Percentiles rank a stretch among this genome's conserved stretches.
Conservation (phyloP, 768 basidiomycete species). For the Leccinum longicurvipes region DNA sequence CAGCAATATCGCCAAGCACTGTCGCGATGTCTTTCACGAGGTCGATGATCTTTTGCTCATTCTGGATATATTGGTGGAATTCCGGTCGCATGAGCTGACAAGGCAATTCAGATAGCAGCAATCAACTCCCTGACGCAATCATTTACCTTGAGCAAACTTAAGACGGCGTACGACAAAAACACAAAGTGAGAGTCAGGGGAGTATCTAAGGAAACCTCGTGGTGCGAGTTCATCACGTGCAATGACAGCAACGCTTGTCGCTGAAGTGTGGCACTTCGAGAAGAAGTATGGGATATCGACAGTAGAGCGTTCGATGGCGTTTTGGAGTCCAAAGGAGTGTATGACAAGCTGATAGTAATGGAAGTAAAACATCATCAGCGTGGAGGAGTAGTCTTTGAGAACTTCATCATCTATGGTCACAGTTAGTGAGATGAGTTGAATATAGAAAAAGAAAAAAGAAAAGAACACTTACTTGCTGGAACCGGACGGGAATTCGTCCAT, state of each 20-base stretch:
- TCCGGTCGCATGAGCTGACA: constrained; percentile 76
- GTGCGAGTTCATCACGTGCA: constrained; percentile 76
- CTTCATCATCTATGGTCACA: constrained; percentile 24
- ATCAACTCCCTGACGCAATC: not conserved
- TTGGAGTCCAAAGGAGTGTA: constrained; percentile 96
- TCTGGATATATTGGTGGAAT: constrained; percentile 71
- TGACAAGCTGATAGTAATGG: constrained; percentile 81
- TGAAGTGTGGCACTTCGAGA: constrained; percentile 69
- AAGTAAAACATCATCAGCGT: constrained; percentile 65
- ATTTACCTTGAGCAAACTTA: constrained; percentile 85
- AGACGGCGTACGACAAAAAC: constrained; percentile 86
- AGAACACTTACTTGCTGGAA: constrained; percentile 18
- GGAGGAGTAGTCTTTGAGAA: constrained; percentile 23
- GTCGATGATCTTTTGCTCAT: constrained; percentile 66
- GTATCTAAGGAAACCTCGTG: constrained; percentile 74
- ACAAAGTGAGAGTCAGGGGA: constrained; percentile 91
- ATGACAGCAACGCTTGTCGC: constrained; percentile 69
- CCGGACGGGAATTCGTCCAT: constrained; percentile 31
- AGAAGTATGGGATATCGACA: constrained; percentile 80
- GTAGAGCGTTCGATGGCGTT: constrained; percentile 82
- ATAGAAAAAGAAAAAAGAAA: not conserved
- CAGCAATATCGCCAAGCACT: constrained; percentile 72
- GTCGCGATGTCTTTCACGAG: constrained; percentile 81
- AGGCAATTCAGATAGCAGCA: constrained; percentile 11
- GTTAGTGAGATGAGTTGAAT: constrained; percentile 1